Base-by-base conservation (phyloP, 306 rosid species). In the Vigna hirtella region DNA sequence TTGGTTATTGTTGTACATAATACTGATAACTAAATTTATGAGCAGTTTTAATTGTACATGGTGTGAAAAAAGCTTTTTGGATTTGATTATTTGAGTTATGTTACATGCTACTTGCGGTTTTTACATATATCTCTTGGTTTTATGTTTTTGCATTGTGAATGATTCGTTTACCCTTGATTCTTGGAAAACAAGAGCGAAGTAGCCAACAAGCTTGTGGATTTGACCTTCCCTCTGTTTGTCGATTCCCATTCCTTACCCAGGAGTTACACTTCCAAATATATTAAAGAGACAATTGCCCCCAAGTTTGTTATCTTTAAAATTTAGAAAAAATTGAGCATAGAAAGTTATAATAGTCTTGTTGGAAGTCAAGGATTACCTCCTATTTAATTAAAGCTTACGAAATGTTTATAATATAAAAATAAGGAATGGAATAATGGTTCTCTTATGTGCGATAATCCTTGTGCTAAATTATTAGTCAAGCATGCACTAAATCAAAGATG, bases 191-290 rank as follows among this genome's bases (percentile, higher is more conserved):
- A 40, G 36, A 65, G 45, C 15, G 16, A 48, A 70, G 32, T 79
- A 79, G 64, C 50, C 63, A 32, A 71, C 17, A 53, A 34, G 55
- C 55, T 70, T n/a, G 64, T 18, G 17, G 30, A 32, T 32, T 32
- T 32, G 36, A 5, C 36, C 36, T 5, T 32, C 36, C 36, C 36
- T 32, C 1, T 4, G 6, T 4, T 6, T 32, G 36, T 32, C 5
- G 36, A 32, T 32, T 32, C 5, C 36, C 36, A 32, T 42, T 42
- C 3, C 47, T 43, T 9, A 9, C 40, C 1, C 42, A 57, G n/a
- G 32, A 56, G 2, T 56, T 57, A 5, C 64, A 57, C 8, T 32
- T 57, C 36, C 36, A 57, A 24, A 24, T 4, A 7, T 5, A 57
- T 57, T 57, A 12, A 57, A 57, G 64, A 51, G 57, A 10, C 34